Percentiles rank a stretch among this genome's conserved stretches.
phyloP scores from a whole-genome alignment of 2,329 filamentous ascomycete species.

The Ophiostoma sp. region DNA sequence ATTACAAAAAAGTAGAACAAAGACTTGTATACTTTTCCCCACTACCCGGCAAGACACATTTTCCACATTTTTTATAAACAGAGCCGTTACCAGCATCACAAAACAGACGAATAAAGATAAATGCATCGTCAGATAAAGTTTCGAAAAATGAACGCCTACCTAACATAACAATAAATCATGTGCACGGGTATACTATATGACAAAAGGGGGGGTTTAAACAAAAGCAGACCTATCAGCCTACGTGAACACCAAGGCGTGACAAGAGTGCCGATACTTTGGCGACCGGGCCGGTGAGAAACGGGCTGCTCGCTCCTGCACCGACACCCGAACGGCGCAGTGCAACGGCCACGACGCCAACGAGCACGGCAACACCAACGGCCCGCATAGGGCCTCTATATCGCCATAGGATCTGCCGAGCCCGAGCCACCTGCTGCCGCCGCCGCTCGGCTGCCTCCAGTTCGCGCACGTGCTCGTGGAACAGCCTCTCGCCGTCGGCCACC shows the following conservation, averaged over 20 bases:
- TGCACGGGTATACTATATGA: neutral
- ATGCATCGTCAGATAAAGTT: neutral
- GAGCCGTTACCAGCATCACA: neutral
- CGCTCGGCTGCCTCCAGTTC: conserved; percentile 69
- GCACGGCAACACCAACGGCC: conserved; percentile 62
- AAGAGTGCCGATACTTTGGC: conserved; percentile 30
- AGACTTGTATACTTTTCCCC: neutral
- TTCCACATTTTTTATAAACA: neutral
- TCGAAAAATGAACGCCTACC: neutral
- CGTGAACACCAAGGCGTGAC: conserved; percentile 25
- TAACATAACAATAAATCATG: neutral
- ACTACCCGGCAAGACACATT: neutral
- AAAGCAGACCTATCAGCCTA: neutral
- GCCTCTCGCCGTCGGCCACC: conserved; percentile 63
- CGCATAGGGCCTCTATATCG: conserved; percentile 65
- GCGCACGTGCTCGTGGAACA: conserved; percentile 69
- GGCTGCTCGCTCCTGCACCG: conserved; percentile 26
- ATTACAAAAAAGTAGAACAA: neutral
- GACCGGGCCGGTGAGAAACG: conserved; percentile 28
- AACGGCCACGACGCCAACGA: conserved; percentile 67
- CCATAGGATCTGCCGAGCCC: conserved; percentile 48
- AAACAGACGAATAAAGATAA: neutral
- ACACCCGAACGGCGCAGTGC: conserved; percentile 58
- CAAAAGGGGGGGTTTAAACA: neutral
- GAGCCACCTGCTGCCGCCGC: conserved; percentile 50